Evolutionary conservation across 1,284 basidiomycete species (phyloP), one percentile per base, ranked within the genome.

Genomic region (Tilletia walkeri): DNA sequence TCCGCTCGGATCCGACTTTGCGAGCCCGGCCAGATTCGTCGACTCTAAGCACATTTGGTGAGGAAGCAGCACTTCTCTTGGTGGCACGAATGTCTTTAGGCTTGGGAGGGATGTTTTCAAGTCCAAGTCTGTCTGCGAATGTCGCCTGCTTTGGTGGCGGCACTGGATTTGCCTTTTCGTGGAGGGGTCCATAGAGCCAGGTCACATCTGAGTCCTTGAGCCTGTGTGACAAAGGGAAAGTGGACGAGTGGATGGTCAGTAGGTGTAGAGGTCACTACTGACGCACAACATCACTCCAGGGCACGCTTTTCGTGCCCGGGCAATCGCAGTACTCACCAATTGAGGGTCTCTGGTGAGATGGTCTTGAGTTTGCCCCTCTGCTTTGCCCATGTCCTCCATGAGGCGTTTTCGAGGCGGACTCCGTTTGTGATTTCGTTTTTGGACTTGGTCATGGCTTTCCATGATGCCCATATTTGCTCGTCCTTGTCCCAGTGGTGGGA

Each of bases 371-470:
- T 94, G 80, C 96, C 97, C 75, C 95, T 88, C 88, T 98, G 95
- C 86, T 99, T 98, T 89, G 95, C 95, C 95, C 96, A 99, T 1
- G 95, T 98, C 61, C 96, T 87, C 95, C 95, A 99, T 79, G 90
- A 92, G 3, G 96, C 96, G 82, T 99, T 99, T 87, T 99, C 96
- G 72, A 99, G 88, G 67, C 95, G 87, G 70, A 92, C 88, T 65
- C 95, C 95, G 84, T 99, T 99, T 14, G 94, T 90, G 82, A 99
- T 97, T 85, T 95, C 95, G 84, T 97, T 92, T 89, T 98, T 99
- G 87, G 94, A 92, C 75, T 93, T 90, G 66, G 95, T 99, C 94
- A 98, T 99, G 83, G 91, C 93, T 77, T 95, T 89, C 95, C 95
- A 99, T 67, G 92, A 94, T 70, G 92, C 90, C 94, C 94, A 97